Percentiles rank a stretch among this genome's conserved stretches.
Evolutionary conservation across 352 stramenopile species (phyloP).

Genomic region (Phytophthora meadii): DNA sequence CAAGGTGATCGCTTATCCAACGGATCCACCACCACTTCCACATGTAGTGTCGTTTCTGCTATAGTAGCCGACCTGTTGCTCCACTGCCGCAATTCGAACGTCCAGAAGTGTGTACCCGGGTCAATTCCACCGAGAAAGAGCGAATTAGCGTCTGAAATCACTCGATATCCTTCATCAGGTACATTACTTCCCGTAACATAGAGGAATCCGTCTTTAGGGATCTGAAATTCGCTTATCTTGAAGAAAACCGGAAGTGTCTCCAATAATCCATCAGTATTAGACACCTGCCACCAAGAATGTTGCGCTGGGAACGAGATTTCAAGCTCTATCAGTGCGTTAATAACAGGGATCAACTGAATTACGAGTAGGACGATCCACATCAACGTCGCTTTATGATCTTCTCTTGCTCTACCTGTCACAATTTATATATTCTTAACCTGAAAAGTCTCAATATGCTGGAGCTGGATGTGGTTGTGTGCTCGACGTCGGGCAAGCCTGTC

Average conservation of each 20-base stretch:
- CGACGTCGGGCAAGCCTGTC: conserved; percentile 67
- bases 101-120: conserved; percentile 59
- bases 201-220: conserved; percentile 51
- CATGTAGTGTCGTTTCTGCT: conserved; percentile 35
- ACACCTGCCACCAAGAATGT: conserved; percentile 46
- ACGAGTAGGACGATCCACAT: conserved; percentile 13
- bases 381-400: conserved; percentile 18
- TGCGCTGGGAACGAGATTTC: conserved; percentile 43
- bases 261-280: conserved; percentile 19
- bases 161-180: conserved; percentile 12
- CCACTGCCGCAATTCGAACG: conserved; percentile 36
- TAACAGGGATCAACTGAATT: background rate
- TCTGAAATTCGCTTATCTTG: conserved; percentile 30
- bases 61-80: conserved; percentile 8
- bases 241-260: conserved; percentile 35
- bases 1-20: conserved; percentile 28
- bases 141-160: conserved; percentile 13
- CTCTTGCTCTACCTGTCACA: background rate
- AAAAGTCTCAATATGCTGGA: conserved; percentile 24
- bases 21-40: conserved; percentile 54
- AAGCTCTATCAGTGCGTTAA: background rate
- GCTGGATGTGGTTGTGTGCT: conserved; percentile 66
- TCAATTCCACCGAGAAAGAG: conserved; percentile 40
- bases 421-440: background rate
- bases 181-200: conserved; percentile 48